Evolutionary conservation across 2,329 filamentous ascomycete species (phyloP), one percentile per base, ranked within the genome.

Genomic region (Sporothrix brunneoviolacea): DNA sequence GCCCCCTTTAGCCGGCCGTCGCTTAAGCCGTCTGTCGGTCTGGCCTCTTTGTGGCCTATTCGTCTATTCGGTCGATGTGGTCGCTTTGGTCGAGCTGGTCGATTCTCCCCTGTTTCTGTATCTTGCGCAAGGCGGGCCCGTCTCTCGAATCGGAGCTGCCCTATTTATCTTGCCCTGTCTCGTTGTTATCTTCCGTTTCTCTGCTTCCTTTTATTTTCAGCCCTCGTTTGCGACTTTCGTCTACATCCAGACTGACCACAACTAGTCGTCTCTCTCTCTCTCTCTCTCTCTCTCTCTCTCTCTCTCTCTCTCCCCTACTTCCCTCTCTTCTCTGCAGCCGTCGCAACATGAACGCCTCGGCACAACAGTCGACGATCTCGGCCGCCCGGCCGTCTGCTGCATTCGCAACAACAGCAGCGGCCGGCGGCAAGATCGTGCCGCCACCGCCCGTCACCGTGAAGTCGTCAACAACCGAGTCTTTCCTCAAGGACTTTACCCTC

Each of bases 401-500:
- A 9, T 19, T 41, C 15, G 9, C 33, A 8, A 24, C 51, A 10
- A 21, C 47, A 3, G 13, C 36, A 12, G 8, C 22, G 24, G 27
- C 50, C 33, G 30, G 24, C 30, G 46, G 35, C 54, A 57, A 59
- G 42, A 57, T 60, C 35, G 56, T 54, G 18, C 61, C 61, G 7
- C 61, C 63, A 10, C 56, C 60, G 30, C 60, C 63, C 9, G 54
- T 60, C 38, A 62, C 62, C 55, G 43, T 52, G 53, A 66, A 67
- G 58, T 48, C 63, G 2, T 61, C 70, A 1, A 74, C 73, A 13
- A 75, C 76, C 46, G 77, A 80, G 48, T 58, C 69, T 24, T 90
- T 90, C 63, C 76, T 95, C 54, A 82, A 84, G 60, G 85, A 95
- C 67, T 88, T 91, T 62, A 91, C 80, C 52, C 79, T 96, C 27